Percentiles rank a stretch among this genome's conserved stretches.
phyloP scores from a whole-genome alignment of 164 flowering plant genomes.

The Amborella trichopoda region DNA sequence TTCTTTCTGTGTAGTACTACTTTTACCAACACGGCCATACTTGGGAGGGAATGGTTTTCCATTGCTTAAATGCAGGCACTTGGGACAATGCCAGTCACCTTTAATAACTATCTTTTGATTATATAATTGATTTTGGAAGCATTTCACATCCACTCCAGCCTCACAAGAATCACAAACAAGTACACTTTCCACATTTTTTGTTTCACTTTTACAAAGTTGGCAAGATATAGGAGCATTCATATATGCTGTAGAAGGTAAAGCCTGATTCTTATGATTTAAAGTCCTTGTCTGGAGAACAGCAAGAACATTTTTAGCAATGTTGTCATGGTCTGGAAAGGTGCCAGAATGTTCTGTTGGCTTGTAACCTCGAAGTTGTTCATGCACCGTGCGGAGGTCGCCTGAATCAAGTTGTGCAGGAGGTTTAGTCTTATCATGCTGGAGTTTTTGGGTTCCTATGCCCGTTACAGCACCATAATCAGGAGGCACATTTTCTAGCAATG shows the following conservation, averaged over 20 bases:
- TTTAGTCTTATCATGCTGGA: too few relatives aligned
- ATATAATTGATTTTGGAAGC: constrained; percentile 50
- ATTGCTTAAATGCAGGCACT: constrained; percentile 48
- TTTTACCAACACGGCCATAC: constrained; percentile 90
- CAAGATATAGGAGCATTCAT: constrained; percentile 74
- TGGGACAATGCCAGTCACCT: constrained; percentile 86
- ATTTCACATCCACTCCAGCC: constrained; percentile 73
- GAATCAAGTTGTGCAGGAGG: too few relatives aligned
- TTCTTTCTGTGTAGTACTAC: constrained; percentile 23
- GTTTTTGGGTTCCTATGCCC: too few relatives aligned
- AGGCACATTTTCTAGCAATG: too few relatives aligned
- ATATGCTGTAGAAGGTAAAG: constrained; percentile 83
- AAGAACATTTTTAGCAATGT: constrained; percentile 64
- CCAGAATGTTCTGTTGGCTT: too few relatives aligned
- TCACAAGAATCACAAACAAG: constrained; percentile 96
- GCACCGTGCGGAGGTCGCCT: too few relatives aligned
- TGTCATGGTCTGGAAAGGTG: constrained; percentile 43
- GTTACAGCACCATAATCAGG: too few relatives aligned
- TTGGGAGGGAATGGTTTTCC: constrained; percentile 93
- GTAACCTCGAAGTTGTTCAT: too few relatives aligned
- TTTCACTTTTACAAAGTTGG: constrained; percentile 49
- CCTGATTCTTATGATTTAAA: constrained; percentile 56
- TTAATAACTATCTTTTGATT: constrained; percentile 58
- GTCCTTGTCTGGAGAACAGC: constrained; percentile 52
- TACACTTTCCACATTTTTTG: constrained; percentile 55